Evolutionary conservation across 805 yeast genomes (phyloP), one percentile per base, ranked within the genome.

Genomic region (Kodamaea leandrae): DNA sequence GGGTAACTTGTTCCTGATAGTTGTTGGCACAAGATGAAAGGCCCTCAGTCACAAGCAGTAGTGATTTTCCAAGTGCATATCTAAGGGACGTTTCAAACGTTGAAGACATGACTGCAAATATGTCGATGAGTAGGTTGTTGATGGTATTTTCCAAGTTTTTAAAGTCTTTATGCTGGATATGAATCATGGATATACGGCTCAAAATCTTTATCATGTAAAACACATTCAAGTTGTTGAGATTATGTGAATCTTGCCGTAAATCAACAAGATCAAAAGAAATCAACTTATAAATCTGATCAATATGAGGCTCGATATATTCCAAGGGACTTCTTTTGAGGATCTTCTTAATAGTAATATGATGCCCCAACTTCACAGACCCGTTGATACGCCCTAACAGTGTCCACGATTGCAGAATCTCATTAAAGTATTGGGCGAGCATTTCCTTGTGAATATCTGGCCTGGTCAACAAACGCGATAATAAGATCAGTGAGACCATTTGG

Each of bases 31-130:
- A 59, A 0, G 47, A 41, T 1, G 65, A 60, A 12, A 76, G 47
- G 3, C 66, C 49, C 4, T 57, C 38, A 8, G 65, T 55, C 4
- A 86, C 54, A 33, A 77, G 68, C 4, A 84, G 76, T 19, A 84
- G 57, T 17, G 82, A 78, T 54, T 83, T 84, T 1, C 96, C 85
- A 24, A 82, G 64, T 1, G 78, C 65, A 47, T 81, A 82, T 39
- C 96, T 63, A 2, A 83, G 72, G 2, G 66, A 61, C 0, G 85
- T 77, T 39, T 78, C 85, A 25, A 66, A 50, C 1, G 58, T 61
- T 34, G 72, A 61, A n/a, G 66, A 64, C 41, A 79, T 47, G 30
- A 48, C 41, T 9, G 48, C 44, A 51, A 64, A 49, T 4, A 67
- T 59, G 29, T 69, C 63, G 3, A 59, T 49, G 4, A 82, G 47